Evolutionary conservation across 768 basidiomycete species (phyloP).

Genomic region (Hericium erinaceus): DNA sequence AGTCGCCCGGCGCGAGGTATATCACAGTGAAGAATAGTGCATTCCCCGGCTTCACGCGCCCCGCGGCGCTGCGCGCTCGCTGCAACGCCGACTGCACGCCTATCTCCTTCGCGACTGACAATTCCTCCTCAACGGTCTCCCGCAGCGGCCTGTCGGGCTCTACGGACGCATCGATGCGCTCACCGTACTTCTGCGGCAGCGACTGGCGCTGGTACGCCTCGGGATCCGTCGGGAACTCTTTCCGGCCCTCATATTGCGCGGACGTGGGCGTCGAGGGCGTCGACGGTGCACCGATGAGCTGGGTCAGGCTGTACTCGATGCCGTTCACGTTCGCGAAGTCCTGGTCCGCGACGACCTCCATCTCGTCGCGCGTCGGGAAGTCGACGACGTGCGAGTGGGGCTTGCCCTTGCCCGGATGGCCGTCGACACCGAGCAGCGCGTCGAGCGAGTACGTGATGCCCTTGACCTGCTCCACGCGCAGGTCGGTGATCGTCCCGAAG

Average conservation of each 20-base stretch:
- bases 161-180: slow-evolving; percentile 69
- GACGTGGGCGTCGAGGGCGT: slow-evolving; percentile 26
- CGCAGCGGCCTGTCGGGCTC: slow-evolving; percentile 40
- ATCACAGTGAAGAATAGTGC: slow-evolving; percentile 89
- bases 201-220: slow-evolving; percentile 12
- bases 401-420: slow-evolving; percentile 11
- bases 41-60: slow-evolving; percentile 62
- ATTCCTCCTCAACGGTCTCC: slow-evolving; percentile 56
- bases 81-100: slow-evolving; percentile 39
- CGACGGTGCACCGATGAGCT: slow-evolving; percentile 64
- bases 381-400: slow-evolving; percentile 32
- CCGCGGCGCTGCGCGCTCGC: slow-evolving; percentile 30
- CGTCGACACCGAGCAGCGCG: slow-evolving; percentile 76
- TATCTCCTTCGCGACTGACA: slow-evolving; percentile 64
- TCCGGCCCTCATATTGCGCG: slow-evolving; percentile 6
- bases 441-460: slow-evolving; percentile 96
- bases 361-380: slow-evolving; percentile 33
- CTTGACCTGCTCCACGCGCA: slow-evolving; percentile 92
- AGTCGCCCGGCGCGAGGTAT: slow-evolving; percentile 97
- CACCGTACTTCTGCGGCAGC: slow-evolving; percentile 47
- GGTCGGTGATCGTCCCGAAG: slow-evolving; percentile 73
- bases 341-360: slow-evolving; percentile 66
- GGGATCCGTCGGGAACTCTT: slow-evolving; percentile 12
- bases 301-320: slow-evolving; percentile 88
- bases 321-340: slow-evolving; percentile 97